Base-by-base conservation (phyloP, 2,329 filamentous ascomycete genomes). In the Metarhizium humberi region DNA sequence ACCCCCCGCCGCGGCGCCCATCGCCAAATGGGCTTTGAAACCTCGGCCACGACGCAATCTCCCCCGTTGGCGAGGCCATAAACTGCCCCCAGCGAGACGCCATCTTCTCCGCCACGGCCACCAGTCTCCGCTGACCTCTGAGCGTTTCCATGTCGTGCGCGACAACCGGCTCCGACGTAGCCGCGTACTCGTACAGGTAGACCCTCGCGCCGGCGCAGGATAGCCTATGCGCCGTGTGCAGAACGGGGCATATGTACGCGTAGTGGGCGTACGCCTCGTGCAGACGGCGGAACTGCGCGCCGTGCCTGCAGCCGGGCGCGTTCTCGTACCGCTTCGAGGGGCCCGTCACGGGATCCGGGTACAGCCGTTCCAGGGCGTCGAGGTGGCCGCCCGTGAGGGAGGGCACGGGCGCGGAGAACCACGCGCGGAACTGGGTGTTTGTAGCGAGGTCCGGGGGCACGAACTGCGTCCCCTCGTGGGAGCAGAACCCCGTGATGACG, bases 311-410 rank as follows among this genome's bases (percentile, higher is more conserved):
- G 25, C 25, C 25, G 1, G 79, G 74, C 0, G 81, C 82, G 65
- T 77, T 86, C 63, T 84, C 79, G 63, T 86, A 87, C 0, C 3
- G 25, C 25, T 25, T 25, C 25, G 25, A 25, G 4, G 25, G 25
- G 25, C 25, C 25, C 25, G 25, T 25, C 25, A 4, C 25, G 25
- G 20, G 3, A 25, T 25, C 20, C 20, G 20, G 20, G 20, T 3
- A 25, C 20, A 25, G 20, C 20, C 20, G 20, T 25, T 25, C 20
- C 20, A 25, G 20, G 20, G 20, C 20, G 20, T 25, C 20, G 20
- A 3, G 20, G 3, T 25, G 20, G 3, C 20, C 20, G 20, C 20
- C 20, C 20, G 20, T 25, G 20, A 25, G 20, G 20, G 20, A 25
- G 20, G 20, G 20, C 20, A 25, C 20, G 20, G 3, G 20, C 20